Evolutionary conservation across 129 eudicot genomes (phyloP), one percentile per base, ranked within the genome.

Genomic region (Centrapalus pauciflorus): DNA sequence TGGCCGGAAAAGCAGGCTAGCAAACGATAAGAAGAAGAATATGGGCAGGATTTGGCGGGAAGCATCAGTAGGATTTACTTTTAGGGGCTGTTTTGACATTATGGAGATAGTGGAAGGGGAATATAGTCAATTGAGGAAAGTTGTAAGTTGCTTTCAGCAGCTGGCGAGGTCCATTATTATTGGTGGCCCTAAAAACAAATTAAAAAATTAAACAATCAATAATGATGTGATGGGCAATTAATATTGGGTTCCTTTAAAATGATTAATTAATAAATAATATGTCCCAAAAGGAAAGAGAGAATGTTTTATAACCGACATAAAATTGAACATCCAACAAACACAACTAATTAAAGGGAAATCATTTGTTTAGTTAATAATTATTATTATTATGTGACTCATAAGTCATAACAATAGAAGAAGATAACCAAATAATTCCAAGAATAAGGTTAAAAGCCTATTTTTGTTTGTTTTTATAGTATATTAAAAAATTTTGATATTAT

Each of bases 161-260:
- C 67, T 74, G 77, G 66, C 76, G 32, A 69, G 46, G 72, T 75
- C 77, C 72, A 82, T 85, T 75, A 79, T 82, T n/a, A n/a, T n/a
- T n/a, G n/a, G n/a, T 80, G 81, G 56, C n/a, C 76, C 79, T 72
- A 73, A 17, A 64, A 41, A 64, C 72, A 74, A 71, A 57, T 54
- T 14, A 8, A 54, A 25, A 13, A 48, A 0, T 17, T 48, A 7
- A 3, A 14, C 19, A 7, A 48, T 46, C 16, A 45, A 5, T 29
- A 11, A 48, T 23, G 38, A 24, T n/a, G 8, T 4, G 61, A 68
- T 68, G 40, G 59, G 20, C 24, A 14, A 43, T 70, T 51, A 32
- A 1, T 33, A 12, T 46, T 29, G 13, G 46, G 12, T 40, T 8
- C n/a, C n/a, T n/a, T n/a, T n/a, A n/a, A 2, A 25, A 66, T 5